Evolutionary conservation across 306 rosid species (phyloP).

Genomic region (Casuarina cunninghamiana): DNA sequence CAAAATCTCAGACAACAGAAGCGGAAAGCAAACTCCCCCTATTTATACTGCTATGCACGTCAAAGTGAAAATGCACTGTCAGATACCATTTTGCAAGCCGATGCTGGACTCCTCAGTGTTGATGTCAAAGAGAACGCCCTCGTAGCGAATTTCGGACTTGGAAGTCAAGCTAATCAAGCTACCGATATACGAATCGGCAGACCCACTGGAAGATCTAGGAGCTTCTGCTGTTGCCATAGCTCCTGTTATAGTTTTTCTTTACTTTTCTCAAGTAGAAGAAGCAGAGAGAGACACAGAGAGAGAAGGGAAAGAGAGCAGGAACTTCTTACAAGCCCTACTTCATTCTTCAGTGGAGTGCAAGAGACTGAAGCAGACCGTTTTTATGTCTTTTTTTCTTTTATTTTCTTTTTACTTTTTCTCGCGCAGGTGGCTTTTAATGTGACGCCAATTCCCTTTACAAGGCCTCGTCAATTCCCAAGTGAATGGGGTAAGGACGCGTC

Average conservation of each 20-base stretch:
- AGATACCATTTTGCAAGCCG: constrained; percentile 30
- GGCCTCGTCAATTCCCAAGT: too few relatives aligned
- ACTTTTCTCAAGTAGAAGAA: neutral
- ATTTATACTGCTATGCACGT: neutral
- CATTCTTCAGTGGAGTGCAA: neutral
- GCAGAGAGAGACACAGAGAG: constrained; percentile 4
- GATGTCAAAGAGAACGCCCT: constrained; percentile 38
- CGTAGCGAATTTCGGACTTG: constrained; percentile 37
- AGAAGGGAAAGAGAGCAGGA: constrained; percentile 4
- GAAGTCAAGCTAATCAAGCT: constrained; percentile 43
- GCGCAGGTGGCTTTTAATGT: too few relatives aligned
- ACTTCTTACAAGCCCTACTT: neutral
- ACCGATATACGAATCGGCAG: constrained; percentile 39
- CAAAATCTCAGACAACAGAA: neutral
- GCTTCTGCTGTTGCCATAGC: constrained; percentile 22
- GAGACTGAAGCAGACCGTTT: neutral
- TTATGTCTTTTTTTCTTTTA: too few relatives aligned
- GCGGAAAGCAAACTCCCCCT: neutral
- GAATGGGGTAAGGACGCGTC: too few relatives aligned
- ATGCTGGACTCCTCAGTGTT: constrained; percentile 38
- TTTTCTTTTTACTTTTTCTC: too few relatives aligned
- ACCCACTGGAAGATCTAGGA: constrained; percentile 28
- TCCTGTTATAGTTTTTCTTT: neutral
- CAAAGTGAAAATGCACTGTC: neutral
- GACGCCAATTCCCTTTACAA: too few relatives aligned